Conservation (phyloP, 345 rosid genomes). For the Abelmoschus esculentus region DNA sequence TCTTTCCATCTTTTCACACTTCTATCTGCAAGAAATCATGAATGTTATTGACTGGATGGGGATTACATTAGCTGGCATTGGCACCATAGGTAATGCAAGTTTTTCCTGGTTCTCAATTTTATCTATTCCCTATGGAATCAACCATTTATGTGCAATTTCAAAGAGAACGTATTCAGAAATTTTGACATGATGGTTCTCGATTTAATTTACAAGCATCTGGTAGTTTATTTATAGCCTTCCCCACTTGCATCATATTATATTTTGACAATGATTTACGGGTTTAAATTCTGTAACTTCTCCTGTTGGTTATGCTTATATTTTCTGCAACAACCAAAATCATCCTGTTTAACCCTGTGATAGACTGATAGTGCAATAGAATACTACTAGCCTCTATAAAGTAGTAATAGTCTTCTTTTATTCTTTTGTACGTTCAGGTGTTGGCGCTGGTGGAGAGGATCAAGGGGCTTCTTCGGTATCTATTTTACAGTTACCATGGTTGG, state of each 20-base stretch:
- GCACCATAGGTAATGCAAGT: conserved; percentile 75
- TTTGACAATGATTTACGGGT: conserved; percentile 5
- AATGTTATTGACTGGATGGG: conserved; percentile 95
- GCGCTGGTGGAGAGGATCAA: conserved; percentile 97
- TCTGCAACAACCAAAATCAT: background rate
- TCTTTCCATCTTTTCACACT: conserved; percentile 87
- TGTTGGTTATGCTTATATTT: background rate
- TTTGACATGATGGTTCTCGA: background rate
- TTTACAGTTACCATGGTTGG: conserved; percentile 80
- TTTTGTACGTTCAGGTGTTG: conserved; percentile 54
- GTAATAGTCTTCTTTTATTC: background rate
- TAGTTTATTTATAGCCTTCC: too few species aligned
- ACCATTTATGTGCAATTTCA: too few species aligned
- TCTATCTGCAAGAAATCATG: conserved; percentile 91
- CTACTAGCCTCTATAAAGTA: background rate
- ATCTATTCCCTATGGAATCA: too few species aligned
- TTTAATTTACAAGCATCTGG: background rate
- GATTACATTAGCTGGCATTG: conserved; percentile 87
- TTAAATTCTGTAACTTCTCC: background rate
- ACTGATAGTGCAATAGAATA: background rate
- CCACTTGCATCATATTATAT: background rate
- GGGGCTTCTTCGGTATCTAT: conserved; percentile 60
- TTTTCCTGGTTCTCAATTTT: conserved; percentile 9
- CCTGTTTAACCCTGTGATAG: background rate
- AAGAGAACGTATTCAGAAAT: too few species aligned